Evolutionary conservation across 495 filamentous ascomycete species (phyloP), one percentile per base, ranked within the genome.

Genomic region (Aspergillus bertholletiae): DNA sequence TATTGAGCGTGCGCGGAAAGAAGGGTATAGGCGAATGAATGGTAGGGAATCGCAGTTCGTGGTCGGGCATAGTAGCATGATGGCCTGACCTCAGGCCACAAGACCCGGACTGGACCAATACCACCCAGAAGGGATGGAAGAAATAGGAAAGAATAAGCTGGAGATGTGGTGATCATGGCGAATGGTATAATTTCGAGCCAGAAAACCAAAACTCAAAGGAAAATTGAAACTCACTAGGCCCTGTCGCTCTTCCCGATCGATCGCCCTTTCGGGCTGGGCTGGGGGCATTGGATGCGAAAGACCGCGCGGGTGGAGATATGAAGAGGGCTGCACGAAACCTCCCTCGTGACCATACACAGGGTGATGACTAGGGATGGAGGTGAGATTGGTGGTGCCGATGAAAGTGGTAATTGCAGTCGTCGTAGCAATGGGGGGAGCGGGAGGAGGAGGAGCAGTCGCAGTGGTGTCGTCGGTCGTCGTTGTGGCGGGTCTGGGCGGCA

Each of bases 221-320:
- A 53, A 51, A 54, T 50, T 27, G 40, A 48, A 54, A 80, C 88
- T 82, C 71, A 97, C 93, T 82, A 97, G 81, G 66, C 88, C 93
- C 71, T 93, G 87, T 74, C 87, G 83, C 77, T 97, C 93, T 76
- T 96, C 93, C 72, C 81, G 84, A 72, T 97, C 92, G 57, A 96
- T 78, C 58, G 84, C 81, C 74, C 79, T 88, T 73, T 88, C 77
- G 65, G 84, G 78, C 68, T 80, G 80, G 51, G 79, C 71, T 57
- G 80, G 71, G 62, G 78, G 70, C 67, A 76, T 76, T 74, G 80
- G 77, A 68, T 80, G 79, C 27, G 73, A 71, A 27, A 68, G 64
- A 59, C 66, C 73, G 67, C 76, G 74, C 52, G 87, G 88, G 64
- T 85, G 86, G 71, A 95, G 84, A 77, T 92, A 96, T 45, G 89